Conservation (phyloP, 176 grass and related monocot species). For the Zizania latifolia region DNA sequence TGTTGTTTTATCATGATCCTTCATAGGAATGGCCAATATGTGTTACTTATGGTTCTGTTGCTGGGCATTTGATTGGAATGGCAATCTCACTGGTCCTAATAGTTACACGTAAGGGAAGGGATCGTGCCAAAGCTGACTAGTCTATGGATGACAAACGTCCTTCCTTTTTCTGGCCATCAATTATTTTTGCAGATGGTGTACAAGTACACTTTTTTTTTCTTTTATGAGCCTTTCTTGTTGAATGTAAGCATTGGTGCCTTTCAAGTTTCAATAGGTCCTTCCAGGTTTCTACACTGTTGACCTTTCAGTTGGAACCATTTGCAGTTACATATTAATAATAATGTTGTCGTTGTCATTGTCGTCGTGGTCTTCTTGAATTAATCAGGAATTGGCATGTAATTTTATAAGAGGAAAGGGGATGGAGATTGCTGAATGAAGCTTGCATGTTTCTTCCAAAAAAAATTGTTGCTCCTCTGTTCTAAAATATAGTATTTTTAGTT, state of each 20-base stretch:
- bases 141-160: constrained; percentile 11
- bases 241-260: not conserved
- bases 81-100: constrained; percentile 38
- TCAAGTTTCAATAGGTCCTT: no score
- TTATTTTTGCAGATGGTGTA: not conserved
- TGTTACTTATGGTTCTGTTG: constrained; percentile 67
- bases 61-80: constrained; percentile 64
- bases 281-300: no score
- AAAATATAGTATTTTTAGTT: no score
- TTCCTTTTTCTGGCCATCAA: not conserved
- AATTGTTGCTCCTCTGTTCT: no score
- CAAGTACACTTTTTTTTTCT: not conserved
- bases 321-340: not conserved
- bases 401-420: not conserved
- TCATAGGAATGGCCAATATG: constrained; percentile 86
- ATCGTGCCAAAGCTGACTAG: constrained; percentile 61
- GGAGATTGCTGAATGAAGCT: not conserved
- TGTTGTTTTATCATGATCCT: not conserved
- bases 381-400: no score
- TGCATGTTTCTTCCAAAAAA: not conserved
- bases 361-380: constrained; percentile 1
- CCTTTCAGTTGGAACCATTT: not conserved
- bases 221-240: not conserved
- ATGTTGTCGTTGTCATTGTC: no score
- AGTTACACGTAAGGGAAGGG: constrained; percentile 30